phyloP scores from a whole-genome alignment of 1,139 yeast genomes.

The Pichia kudriavzevii region DNA sequence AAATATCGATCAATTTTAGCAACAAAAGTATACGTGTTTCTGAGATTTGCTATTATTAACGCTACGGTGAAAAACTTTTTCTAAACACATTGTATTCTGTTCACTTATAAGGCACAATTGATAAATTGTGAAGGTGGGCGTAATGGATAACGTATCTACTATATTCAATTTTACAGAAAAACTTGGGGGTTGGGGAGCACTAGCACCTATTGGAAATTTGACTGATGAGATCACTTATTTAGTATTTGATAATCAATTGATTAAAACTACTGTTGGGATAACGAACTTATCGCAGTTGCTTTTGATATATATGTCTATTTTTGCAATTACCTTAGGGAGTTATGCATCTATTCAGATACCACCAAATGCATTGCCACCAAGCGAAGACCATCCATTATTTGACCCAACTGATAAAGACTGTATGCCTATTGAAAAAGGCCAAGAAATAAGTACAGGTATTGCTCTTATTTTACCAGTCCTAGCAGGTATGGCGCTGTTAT shows the following conservation, averaged over 20 bases:
- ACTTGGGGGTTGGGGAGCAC: no score
- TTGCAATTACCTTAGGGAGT: constrained; percentile 34
- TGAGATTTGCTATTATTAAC: no score
- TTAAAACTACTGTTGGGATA: constrained; percentile 12
- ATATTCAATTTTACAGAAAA: no score
- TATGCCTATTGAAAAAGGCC: constrained; percentile 20
- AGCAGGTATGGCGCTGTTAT: constrained; percentile 32
- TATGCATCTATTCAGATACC: constrained; percentile 40
- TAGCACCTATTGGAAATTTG: constrained; percentile 5
- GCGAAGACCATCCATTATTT: constrained; percentile 32
- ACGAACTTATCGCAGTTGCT: constrained; percentile 13
- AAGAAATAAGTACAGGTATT: constrained; percentile 22
- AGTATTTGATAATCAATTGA: constrained; percentile 18
- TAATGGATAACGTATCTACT: no score
- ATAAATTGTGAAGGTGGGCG: no score
- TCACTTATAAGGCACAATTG: no score
- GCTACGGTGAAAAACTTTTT: no score
- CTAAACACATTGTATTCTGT: no score
- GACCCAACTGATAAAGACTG: constrained; percentile 42
- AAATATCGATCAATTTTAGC: no score
- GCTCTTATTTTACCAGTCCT: constrained; percentile 37
- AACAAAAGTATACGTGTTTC: no score
- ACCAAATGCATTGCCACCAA: constrained; percentile 36
- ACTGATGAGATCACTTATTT: constrained; percentile 17
- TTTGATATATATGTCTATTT: constrained; percentile 24